phyloP scores from a whole-genome alignment of 495 filamentous ascomycete species.

The Parachaetomium inaequale region DNA sequence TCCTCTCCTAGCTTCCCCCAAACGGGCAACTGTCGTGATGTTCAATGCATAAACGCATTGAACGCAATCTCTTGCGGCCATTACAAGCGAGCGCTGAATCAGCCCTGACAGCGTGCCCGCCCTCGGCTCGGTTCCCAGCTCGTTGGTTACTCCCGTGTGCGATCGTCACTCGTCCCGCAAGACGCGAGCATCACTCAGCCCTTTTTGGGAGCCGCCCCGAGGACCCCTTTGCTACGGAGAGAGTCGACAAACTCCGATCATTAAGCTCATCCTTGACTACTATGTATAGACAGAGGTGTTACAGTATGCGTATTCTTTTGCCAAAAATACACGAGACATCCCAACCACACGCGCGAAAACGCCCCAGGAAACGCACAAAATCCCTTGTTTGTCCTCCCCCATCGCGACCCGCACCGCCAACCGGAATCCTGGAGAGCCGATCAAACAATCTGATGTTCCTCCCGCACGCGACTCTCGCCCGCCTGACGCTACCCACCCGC shows the following conservation, averaged over 20 bases:
- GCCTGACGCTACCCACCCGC: constrained; percentile 9
- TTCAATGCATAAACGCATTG: constrained; percentile 36
- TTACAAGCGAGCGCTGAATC: constrained; percentile 27
- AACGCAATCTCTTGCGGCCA: constrained; percentile 30
- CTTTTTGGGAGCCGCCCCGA: neutral
- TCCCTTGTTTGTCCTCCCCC: neutral
- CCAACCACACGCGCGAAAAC: constrained; percentile 9
- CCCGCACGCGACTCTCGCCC: constrained; percentile 20
- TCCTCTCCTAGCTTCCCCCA: neutral
- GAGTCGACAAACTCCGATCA: neutral
- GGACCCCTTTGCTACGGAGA: too few species aligned
- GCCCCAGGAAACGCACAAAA: constrained; percentile 13
- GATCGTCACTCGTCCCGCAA: constrained; percentile 25
- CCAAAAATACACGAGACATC: neutral
- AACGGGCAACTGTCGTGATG: neutral
- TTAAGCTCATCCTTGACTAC: constrained; percentile 1
- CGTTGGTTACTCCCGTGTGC: constrained; percentile 25
- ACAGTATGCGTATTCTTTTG: neutral
- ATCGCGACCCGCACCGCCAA: constrained; percentile 17
- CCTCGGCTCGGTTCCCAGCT: constrained; percentile 21
- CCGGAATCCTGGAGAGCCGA: constrained; percentile 27
- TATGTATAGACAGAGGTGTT: constrained; percentile 5
- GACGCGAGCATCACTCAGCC: neutral
- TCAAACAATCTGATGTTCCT: constrained; percentile 30
- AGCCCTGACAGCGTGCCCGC: constrained; percentile 18